Base-by-base conservation (phyloP, 2,329 filamentous ascomycete genomes). In the Xylariaceae sp. region DNA sequence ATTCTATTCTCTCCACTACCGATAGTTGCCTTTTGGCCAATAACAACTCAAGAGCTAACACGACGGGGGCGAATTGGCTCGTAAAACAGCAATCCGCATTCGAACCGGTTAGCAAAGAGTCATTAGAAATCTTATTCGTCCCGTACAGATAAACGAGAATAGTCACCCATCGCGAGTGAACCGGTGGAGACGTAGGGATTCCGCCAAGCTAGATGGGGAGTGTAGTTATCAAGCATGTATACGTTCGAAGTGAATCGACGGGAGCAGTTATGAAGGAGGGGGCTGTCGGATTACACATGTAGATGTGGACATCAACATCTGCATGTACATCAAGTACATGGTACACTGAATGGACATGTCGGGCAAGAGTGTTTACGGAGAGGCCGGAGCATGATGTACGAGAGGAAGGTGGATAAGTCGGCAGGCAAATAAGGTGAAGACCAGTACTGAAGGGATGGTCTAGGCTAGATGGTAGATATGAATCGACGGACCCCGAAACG, bases 141-240 rank as follows among this genome's bases (percentile, higher is more conserved):
- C 22, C 19, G 36, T 45, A 19, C 31, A 42, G 39, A 33, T 17
- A 39, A 31, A 33, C 28, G 31, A 11, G 16, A 34, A 18, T 38
- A 22, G 12, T 44, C 10, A 48, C 54, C 49, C 42, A 47, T 54
- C 45, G 44, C 16, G 38, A 54, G 31, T 28, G 36, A 22, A 22
- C 40, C 28, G 22, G 48, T 44, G 42, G 31, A 28, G 31, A 47
- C 47, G 44, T 16, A 41, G 31, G 51, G 47, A 50, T 40, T 48
- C 40, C 10, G 40, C 42, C 45, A 18, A 42, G 34, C 44, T 31
- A 43, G 54, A 41, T 39, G 48, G 45, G 45, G 54, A 51, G 54
- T 58, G 53, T 44, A 38, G 22, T 33, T 54, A 58, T 51, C 51
- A 52, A 40, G 13, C 28, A 48, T 51, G 46, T 53, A 53, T 45